These are phyloP conservation scores for Alternaria angustiovoidea DNA, from an alignment of 2,329 filamentous ascomycete species.

Conservation along the genomic window DNA sequence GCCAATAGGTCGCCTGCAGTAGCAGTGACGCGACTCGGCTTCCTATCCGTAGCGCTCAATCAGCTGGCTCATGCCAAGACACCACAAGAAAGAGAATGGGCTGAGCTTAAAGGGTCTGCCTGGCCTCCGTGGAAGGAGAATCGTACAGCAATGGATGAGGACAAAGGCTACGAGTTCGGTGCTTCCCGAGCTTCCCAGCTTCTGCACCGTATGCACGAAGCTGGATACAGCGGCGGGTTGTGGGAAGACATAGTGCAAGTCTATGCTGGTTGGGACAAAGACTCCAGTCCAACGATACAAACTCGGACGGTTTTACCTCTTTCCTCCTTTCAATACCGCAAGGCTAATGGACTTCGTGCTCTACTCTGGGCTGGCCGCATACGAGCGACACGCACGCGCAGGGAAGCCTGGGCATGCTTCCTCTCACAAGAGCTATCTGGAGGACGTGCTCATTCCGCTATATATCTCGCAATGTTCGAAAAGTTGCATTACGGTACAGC, in stretches of 20 bases:
- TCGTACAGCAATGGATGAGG: conserved; percentile 66
- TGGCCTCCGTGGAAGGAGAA: conserved; percentile 74
- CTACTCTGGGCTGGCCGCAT: conserved; percentile 66
- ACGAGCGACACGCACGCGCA: conserved; percentile 65
- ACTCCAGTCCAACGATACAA: conserved; percentile 70
- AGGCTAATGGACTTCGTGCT: conserved; percentile 23
- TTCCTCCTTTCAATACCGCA: conserved; percentile 12
- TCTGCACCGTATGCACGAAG: conserved; percentile 65
- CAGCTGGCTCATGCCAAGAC: conserved; percentile 68
- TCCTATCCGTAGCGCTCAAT: conserved; percentile 63
- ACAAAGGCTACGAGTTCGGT: conserved; percentile 64
- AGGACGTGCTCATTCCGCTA: conserved; percentile 46
- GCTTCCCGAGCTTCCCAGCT: conserved; percentile 65
- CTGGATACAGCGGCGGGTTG: conserved; percentile 60
- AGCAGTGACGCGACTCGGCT: conserved; percentile 65
- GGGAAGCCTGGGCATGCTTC: conserved; percentile 72
- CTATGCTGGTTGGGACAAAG: conserved; percentile 69
- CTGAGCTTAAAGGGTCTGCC: conserved; percentile 64
- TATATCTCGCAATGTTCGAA: conserved; percentile 66
- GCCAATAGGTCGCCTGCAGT: conserved; percentile 62
- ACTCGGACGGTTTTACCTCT: conserved; percentile 57
- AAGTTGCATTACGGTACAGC: conserved; percentile 58
- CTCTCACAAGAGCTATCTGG: conserved; percentile 61
- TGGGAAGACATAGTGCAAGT: conserved; percentile 65
- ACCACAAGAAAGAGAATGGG: conserved; percentile 63